These are phyloP conservation scores for Mitragyna speciosa DNA, from an alignment of 257 asterid genomes.

Conservation along the genomic window DNA sequence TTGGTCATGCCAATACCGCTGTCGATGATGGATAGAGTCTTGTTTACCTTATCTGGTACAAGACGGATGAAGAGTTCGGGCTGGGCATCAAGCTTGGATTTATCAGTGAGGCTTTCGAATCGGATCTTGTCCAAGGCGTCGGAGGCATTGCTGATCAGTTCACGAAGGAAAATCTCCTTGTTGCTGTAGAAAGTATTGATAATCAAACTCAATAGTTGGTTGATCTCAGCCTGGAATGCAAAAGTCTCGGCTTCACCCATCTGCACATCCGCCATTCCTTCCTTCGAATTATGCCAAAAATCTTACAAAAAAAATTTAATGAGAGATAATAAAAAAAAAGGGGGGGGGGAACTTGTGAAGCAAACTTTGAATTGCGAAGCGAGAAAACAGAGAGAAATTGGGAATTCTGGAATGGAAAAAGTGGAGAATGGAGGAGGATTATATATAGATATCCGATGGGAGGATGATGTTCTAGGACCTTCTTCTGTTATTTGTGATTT, in stretches of 20 bases:
- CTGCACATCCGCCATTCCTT: not conserved
- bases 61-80: conserved; percentile 32
- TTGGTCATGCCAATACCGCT: conserved; percentile 37
- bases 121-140: conserved; percentile 35
- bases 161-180: conserved; percentile 31
- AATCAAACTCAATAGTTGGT: conserved; percentile 17
- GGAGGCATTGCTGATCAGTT: conserved; percentile 31
- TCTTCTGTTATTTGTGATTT: conserved; percentile 21
- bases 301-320: no score
- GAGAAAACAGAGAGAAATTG: not conserved
- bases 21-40: conserved; percentile 19
- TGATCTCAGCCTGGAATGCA: conserved; percentile 22
- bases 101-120: conserved; percentile 30
- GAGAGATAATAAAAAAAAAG: no score
- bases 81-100: conserved; percentile 29
- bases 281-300: no score
- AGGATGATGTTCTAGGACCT: conserved; percentile 39
- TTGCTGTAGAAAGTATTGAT: conserved; percentile 23
- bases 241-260: conserved; percentile 20
- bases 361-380: not conserved
- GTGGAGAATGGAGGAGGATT: not conserved
- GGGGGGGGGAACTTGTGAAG: not conserved
- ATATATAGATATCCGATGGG: conserved; percentile 18
- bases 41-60: conserved; percentile 27
- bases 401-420: not conserved